Evolutionary conservation across 148 eudicot species (phyloP).

Genomic region (Persicaria maculosa): DNA sequence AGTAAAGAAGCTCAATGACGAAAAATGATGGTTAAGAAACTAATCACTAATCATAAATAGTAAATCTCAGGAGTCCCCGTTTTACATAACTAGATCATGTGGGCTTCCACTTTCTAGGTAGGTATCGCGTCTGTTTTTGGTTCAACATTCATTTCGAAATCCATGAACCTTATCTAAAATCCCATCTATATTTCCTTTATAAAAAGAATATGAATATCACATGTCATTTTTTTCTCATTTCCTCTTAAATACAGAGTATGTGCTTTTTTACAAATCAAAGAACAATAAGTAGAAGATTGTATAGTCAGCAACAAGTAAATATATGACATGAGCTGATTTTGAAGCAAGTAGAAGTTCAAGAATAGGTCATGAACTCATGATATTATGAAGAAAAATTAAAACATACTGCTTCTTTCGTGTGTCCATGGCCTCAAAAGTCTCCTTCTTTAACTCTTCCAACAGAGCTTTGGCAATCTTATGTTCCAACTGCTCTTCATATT

Average conservation of each 20-base stretch:
- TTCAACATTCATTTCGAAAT: background rate
- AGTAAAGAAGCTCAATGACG: background rate
- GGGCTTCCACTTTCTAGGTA: background rate
- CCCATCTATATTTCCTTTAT: background rate
- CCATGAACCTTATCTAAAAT: background rate
- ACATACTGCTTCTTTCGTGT: constrained; percentile 78
- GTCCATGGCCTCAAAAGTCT: constrained; percentile 80
- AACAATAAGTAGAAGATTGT: background rate
- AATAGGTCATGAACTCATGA: background rate
- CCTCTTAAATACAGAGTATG: background rate
- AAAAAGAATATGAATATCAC: background rate
- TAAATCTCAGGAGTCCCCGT: background rate
- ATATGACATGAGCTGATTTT: background rate
- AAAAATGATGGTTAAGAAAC: background rate
- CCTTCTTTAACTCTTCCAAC: constrained; percentile 85
- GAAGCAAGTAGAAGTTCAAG: background rate
- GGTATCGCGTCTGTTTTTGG: background rate
- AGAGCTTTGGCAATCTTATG: constrained; percentile 82
- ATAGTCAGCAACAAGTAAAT: background rate
- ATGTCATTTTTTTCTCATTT: background rate
- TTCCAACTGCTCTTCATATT: constrained; percentile 76
- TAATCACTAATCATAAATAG: background rate
- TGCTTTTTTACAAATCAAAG: background rate
- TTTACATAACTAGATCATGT: background rate
- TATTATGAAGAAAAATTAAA: background rate